These are phyloP conservation scores for Diutina mesorugosa DNA, from an alignment of 1,139 yeast genomes.

Conservation along the genomic window DNA sequence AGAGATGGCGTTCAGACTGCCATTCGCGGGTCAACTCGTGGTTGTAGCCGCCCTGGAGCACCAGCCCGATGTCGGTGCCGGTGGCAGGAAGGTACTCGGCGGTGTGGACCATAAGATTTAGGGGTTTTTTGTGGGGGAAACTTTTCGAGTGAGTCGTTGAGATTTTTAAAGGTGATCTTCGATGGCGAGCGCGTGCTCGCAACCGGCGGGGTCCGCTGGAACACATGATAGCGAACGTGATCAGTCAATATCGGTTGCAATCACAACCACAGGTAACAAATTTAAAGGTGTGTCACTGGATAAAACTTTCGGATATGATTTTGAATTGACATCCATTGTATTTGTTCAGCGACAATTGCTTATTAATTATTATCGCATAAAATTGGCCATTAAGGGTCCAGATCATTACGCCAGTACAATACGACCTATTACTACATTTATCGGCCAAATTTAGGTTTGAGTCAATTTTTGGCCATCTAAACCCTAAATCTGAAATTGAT, in stretches of 20 bases:
- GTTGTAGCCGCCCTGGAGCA: constrained; percentile 88
- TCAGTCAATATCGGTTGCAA: not conserved
- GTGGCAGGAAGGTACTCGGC: constrained; percentile 55
- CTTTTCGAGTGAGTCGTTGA: not conserved
- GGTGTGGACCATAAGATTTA: constrained; percentile 30
- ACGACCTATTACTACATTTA: too few relatives aligned
- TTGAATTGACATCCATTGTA: too few relatives aligned
- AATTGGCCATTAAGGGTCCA: too few relatives aligned
- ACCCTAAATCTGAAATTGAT: too few relatives aligned
- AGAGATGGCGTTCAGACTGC: constrained; percentile 77
- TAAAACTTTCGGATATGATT: too few relatives aligned
- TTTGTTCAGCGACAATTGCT: too few relatives aligned
- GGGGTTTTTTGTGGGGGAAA: not conserved
- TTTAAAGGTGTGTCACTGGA: not conserved
- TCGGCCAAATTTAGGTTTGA: too few relatives aligned
- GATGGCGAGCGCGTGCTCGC: not conserved
- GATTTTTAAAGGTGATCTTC: not conserved
- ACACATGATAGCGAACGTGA: not conserved
- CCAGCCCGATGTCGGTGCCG: constrained; percentile 57
- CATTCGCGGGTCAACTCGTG: constrained; percentile 83
- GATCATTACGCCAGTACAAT: too few relatives aligned
- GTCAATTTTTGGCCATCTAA: too few relatives aligned
- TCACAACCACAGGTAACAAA: not conserved
- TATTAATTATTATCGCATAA: too few relatives aligned
- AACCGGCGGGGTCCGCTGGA: not conserved